phyloP scores from a whole-genome alignment of 805 yeast genomes.

The Starmerella scarabaei region DNA sequence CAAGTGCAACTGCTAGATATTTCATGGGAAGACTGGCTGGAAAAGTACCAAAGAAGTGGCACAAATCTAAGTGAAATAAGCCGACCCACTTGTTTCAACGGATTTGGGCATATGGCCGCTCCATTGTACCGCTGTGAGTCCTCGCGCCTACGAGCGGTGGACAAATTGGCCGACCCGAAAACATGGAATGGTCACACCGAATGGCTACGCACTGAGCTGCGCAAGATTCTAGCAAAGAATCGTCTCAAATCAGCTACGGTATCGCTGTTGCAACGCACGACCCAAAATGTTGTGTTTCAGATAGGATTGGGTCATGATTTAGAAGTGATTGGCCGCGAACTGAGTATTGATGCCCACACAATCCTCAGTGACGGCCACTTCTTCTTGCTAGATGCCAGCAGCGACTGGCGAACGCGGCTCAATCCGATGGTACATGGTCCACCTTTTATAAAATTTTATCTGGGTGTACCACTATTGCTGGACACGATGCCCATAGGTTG shows the following conservation, averaged over 20 bases:
- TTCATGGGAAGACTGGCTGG: conserved; percentile 21
- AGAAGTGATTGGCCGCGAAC: conserved; percentile 29
- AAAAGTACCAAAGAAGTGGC: conserved; percentile 10
- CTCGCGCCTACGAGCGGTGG: conserved; percentile 34
- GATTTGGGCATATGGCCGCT: conserved; percentile 40
- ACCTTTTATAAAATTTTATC: conserved; percentile 49
- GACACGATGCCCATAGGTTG: conserved; percentile 41
- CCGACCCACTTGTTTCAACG: conserved; percentile 42
- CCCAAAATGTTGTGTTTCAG: conserved; percentile 40
- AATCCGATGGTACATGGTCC: conserved; percentile 53
- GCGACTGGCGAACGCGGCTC: conserved; percentile 55
- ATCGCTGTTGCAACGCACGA: conserved; percentile 40
- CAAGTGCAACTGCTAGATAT: conserved; percentile 14
- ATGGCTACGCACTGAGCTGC: conserved; percentile 32
- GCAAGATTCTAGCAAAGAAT: conserved; percentile 30
- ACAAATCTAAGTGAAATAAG: conserved; percentile 29
- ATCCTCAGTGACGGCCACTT: conserved; percentile 46
- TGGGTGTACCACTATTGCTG: conserved; percentile 45
- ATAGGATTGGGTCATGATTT: conserved; percentile 38
- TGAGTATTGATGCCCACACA: conserved; percentile 59
- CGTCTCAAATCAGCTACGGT: conserved; percentile 43
- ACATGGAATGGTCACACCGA: conserved; percentile 38
- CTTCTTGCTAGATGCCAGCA: conserved; percentile 43
- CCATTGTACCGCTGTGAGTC: conserved; percentile 46
- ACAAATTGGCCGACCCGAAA: conserved; percentile 28